These are phyloP conservation scores for Skeletonema grethae DNA, from an alignment of 108 stramenopile genomes.

Conservation along the genomic window DNA sequence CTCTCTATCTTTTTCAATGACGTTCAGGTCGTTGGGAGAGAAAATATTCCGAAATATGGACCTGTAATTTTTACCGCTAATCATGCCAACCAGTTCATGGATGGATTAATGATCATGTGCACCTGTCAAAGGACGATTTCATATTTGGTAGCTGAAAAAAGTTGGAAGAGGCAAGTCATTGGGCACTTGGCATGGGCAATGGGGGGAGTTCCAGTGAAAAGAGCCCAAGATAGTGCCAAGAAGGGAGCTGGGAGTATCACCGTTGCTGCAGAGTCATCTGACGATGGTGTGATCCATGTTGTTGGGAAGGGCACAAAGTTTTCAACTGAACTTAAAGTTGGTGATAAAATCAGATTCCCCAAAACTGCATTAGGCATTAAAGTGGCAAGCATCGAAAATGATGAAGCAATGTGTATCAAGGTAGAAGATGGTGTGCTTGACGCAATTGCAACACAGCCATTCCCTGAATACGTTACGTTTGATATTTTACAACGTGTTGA, in stretches of 20 bases:
- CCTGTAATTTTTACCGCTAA: constrained; percentile 96
- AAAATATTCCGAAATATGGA: constrained; percentile 91
- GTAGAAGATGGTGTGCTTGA: constrained; percentile 41
- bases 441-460: constrained; percentile 34
- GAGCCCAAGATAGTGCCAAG: constrained; percentile 87
- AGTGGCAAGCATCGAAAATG: constrained; percentile 65
- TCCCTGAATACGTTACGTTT: constrained; percentile 53
- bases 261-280: constrained; percentile 17
- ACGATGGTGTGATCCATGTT: constrained; percentile 41
- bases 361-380: constrained; percentile 63
- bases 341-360: constrained; percentile 79
- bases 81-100: constrained; percentile 98
- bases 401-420: constrained; percentile 50
- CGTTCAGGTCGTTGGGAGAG: constrained; percentile 87
- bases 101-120: constrained; percentile 89
- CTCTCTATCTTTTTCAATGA: constrained; percentile 85
- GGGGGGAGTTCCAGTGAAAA: constrained; percentile 93
- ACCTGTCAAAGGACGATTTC: constrained; percentile 87
- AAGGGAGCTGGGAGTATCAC: constrained; percentile 59
- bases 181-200: constrained; percentile 93
- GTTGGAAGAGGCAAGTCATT: constrained; percentile 84
- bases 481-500: constrained; percentile 89
- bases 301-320: constrained; percentile 66
- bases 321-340: constrained; percentile 51
- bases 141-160: constrained; percentile 94